Evolutionary conservation across 108 stramenopile genomes (phyloP).

Genomic region (Stephanodiscus triporus): DNA sequence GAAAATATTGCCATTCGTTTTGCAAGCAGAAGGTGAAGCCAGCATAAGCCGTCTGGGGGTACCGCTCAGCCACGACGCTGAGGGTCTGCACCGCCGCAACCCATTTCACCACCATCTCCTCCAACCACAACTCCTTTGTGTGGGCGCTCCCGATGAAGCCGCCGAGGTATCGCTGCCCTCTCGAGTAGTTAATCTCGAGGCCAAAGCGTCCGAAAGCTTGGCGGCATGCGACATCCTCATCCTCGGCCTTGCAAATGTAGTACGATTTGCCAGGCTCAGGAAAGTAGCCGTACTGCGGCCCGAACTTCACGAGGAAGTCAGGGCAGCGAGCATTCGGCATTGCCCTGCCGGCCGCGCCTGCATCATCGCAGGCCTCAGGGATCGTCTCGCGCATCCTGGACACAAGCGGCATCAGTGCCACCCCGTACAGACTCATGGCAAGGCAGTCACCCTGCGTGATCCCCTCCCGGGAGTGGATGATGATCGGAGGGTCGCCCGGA

Average conservation of each 20-base stretch:
- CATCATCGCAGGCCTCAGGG: slow-evolving; percentile 36
- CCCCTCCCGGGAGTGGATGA: slow-evolving; percentile 8
- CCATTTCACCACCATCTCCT: slow-evolving; percentile 13
- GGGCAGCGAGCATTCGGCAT: neutral
- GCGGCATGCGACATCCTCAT: neutral
- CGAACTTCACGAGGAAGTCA: neutral
- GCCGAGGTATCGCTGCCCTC: slow-evolving; percentile 31
- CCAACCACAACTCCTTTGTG: slow-evolving; percentile 17
- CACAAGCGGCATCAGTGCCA: slow-evolving; percentile 27
- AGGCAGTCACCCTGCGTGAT: slow-evolving; percentile 41
- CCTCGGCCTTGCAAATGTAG: slow-evolving; percentile 10
- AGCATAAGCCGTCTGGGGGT: slow-evolving; percentile 33
- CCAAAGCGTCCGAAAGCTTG: neutral
- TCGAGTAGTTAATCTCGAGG: slow-evolving; percentile 3
- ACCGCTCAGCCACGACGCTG: slow-evolving; percentile 14
- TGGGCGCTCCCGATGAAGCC: slow-evolving; percentile 25
- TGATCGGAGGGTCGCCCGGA: neutral
- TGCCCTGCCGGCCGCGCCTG: slow-evolving; percentile 21
- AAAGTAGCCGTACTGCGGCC: neutral
- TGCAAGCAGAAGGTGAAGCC: slow-evolving; percentile 24
- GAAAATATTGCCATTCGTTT: slow-evolving; percentile 36
- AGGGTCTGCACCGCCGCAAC: slow-evolving; percentile 7
- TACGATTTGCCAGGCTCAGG: neutral
- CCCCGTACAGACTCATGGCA: slow-evolving; percentile 40
- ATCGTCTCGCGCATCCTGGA: neutral